Conservation (phyloP, 768 basidiomycete species). For the Pleurotus tuber-regium region DNA sequence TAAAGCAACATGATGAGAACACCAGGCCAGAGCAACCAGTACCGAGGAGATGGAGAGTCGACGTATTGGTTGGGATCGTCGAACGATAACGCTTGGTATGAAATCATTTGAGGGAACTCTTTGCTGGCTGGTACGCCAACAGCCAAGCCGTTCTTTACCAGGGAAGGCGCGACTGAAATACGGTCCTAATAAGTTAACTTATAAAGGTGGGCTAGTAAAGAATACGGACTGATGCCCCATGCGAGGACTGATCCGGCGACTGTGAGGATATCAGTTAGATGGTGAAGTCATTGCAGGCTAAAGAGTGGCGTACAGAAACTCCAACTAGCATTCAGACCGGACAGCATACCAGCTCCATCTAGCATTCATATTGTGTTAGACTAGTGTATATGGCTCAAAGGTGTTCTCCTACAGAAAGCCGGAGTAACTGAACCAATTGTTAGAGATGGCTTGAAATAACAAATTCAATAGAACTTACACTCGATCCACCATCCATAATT, state of each 20-base stretch:
- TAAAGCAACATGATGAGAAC: constrained; percentile 61
- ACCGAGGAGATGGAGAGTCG: constrained; percentile 48
- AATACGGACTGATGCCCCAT: constrained; percentile 52
- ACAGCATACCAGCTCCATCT: constrained; percentile 53
- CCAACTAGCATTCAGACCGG: constrained; percentile 54
- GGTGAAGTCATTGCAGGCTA: constrained; percentile 1
- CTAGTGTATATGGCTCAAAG: constrained; percentile 52
- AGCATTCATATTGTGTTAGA: constrained; percentile 25
- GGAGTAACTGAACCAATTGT: constrained; percentile 35
- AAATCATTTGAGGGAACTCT: constrained; percentile 39
- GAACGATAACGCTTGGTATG: constrained; percentile 46
- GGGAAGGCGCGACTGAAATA: constrained; percentile 43
- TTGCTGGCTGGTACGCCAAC: constrained; percentile 36
- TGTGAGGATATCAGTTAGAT: constrained; percentile 21
- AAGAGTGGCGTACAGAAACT: constrained; percentile 45
- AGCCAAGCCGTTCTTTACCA: constrained; percentile 52
- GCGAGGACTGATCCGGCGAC: constrained; percentile 54
- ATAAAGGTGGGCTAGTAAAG: neutral
- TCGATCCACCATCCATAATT: constrained; percentile 58
- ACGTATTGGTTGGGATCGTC: constrained; percentile 38
- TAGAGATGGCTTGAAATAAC: neutral
- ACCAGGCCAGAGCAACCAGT: constrained; percentile 66
- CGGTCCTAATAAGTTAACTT: neutral
- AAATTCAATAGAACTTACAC: constrained; percentile 29
- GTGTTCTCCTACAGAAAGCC: constrained; percentile 59